A percentile compares a stretch with the other conserved stretches of the same genome.
These are phyloP conservation scores for Neoboletus magnificus DNA, from an alignment of 768 basidiomycete species.

Conservation along the genomic window DNA sequence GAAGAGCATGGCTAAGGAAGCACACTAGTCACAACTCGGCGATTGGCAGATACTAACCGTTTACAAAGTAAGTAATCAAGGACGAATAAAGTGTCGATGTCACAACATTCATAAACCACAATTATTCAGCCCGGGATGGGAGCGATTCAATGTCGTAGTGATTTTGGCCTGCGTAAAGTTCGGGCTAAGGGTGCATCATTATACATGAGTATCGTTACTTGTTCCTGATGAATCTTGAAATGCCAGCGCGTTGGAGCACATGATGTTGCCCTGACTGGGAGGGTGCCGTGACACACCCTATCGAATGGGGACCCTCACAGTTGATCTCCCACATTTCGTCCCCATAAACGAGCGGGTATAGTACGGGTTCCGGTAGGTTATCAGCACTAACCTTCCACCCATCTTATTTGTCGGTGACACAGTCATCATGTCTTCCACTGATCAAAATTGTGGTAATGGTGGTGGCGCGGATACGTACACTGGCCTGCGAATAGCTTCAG, in stretches of 20 bases:
- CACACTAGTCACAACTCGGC: not conserved
- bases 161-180: not conserved
- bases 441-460: conserved; percentile 44
- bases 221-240: not conserved
- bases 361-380: not conserved
- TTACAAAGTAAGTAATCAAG: not conserved
- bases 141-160: not conserved
- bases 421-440: conserved; percentile 21
- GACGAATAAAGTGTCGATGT: not conserved
- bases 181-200: not conserved
- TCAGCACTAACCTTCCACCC: not conserved
- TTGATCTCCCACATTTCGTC: conserved; percentile 14
- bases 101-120: not conserved
- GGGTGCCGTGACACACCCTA: conserved; percentile 11
- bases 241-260: not conserved
- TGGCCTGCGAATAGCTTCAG: conserved; percentile 61
- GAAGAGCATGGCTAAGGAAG: conserved; percentile 24
- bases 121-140: not conserved
- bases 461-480: conserved; percentile 49
- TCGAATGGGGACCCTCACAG: conserved; percentile 26
- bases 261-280: conserved; percentile 17
- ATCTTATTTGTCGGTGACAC: not conserved
- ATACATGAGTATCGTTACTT: not conserved
- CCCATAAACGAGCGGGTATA: not conserved
- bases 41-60: not conserved